Evolutionary conservation across 108 stramenopile genomes (phyloP), one percentile per base, ranked within the genome.

Genomic region (Cyclotella choctawhatcheeana): DNA sequence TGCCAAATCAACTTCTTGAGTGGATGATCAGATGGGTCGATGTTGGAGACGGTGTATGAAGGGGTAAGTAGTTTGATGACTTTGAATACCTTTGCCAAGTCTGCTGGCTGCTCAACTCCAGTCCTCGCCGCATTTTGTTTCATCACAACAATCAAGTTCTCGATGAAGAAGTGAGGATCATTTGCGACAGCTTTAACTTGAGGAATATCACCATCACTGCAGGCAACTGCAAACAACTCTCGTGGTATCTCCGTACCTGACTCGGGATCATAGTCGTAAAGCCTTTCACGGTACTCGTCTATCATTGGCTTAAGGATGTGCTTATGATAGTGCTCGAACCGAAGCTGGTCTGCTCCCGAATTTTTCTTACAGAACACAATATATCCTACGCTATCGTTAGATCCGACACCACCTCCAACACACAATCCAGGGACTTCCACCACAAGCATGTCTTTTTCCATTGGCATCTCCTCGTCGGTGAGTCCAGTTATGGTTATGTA

Each of bases 101-200:
- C 67, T 20, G 67, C 54, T 22, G 54, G 54, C 32, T 69, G 67
- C 26, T 69, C 67, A 56, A 56, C 67, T 56, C 54, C 67, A 3
- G 67, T 54, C 26, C 67, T n/a, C 5, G 67, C 67, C n/a, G 67
- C 20, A 43, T 69, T 69, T 56, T 69, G 67, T 47, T 69, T 69
- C 17, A 25, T 56, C 40, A 21, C 54, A 2, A 26, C 56, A 25
- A 69, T 69, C 14, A 40, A 14, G 25, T 64, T 26, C 18, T 25
- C 24, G 27, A 47, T 20, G 3, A 37, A n/a, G 30, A 12, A n/a
- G 21, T 37, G 3, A 2, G 34, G 16, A 22, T 21, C 59, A n/a
- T n/a, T n/a, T n/a, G 22, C 34, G 40, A 64, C 47, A 26, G 34
- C 35, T 25, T 34, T 44, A 30, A 64, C n/a, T 24, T 44, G 35